A percentile compares a stretch with the other conserved stretches of the same genome.
phyloP scores from a whole-genome alignment of 352 stramenopile species.

The Phytophthora rubi region DNA sequence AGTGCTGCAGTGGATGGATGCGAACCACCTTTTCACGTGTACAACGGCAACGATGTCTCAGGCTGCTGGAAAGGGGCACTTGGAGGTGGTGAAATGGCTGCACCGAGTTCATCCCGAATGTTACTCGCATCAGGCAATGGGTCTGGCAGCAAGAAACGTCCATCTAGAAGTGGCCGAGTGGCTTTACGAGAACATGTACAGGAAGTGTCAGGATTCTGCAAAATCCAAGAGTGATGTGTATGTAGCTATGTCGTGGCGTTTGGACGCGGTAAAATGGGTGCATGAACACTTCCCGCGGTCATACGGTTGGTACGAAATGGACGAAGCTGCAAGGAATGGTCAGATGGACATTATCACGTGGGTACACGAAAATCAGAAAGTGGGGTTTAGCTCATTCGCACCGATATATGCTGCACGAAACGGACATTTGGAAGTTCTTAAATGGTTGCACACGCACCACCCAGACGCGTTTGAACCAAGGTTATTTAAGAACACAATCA shows the following conservation, averaged over 20 bases:
- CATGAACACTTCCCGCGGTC: neutral
- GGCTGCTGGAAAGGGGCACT: neutral
- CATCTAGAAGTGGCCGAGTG: neutral
- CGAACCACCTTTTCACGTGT: neutral
- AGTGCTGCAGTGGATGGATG: neutral
- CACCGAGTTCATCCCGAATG: neutral
- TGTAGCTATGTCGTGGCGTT: neutral
- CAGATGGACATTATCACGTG: conserved; percentile 1
- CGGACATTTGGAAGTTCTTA: neutral
- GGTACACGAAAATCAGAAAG: neutral
- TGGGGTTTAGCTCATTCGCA: neutral
- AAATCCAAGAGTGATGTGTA: neutral
- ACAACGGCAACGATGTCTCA: neutral
- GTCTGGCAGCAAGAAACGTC: neutral
- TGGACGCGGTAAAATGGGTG: neutral
- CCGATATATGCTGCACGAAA: neutral
- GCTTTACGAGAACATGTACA: neutral
- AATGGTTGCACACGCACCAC: neutral
- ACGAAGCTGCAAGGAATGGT: neutral
- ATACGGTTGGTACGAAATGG: neutral
- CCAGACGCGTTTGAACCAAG: neutral
- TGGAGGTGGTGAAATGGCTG: neutral
- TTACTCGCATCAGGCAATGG: neutral
- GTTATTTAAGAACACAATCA: neutral
- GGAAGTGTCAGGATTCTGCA: neutral